Base-by-base conservation (phyloP, 257 asterid genomes). In the Paulownia fortunei region DNA sequence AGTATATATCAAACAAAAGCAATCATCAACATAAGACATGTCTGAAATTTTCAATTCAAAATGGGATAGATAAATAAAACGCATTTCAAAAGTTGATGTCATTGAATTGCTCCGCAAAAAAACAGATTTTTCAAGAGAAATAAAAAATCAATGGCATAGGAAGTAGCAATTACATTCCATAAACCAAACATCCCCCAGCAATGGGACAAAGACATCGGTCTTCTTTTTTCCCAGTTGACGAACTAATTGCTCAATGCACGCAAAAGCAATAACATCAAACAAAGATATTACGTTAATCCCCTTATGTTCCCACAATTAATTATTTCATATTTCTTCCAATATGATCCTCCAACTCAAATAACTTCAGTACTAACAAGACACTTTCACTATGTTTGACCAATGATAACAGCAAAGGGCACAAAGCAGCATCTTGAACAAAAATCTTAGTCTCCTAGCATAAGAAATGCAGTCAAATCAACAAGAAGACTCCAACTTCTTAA, bases 181-280 rank as follows among this genome's bases (percentile, higher is more conserved):
- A 76, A 34, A 55, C 26, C 44, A 52, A 56, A 71, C 52, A 32
- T 71, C 49, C 34, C 37, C 27, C 76, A 51, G 23, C 47, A 49
- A 47, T 16, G 5, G 23, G 7, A 30, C 13, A 27, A 62, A 62
- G 44, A 27, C 16, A 27, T 24, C 19, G 5, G 2, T 62, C 9
- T 62, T 62, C 8, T 47, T 15, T 30, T 9, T n/a, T 9, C 37
- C 27, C 44, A 37, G 67, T 44, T 59, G 23, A 65, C 5, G 26
- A 65, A 39, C 44, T 24, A n/a, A 27, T 27, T 51, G 16, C 46
- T 52, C 83, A 63, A 61, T 15, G 6, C 49, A 46, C 16, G 36
- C 36, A 21, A 41, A 13, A 54, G 76, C 13, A 24, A 4, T 2
- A 60, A 26, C 24, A 49, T 24, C 8, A 81, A 5, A 56, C 24